Percentiles rank a stretch among this genome's conserved stretches.
Conservation (phyloP, 2,329 filamentous ascomycete genomes). For the Sclerotinia nivalis region DNA sequence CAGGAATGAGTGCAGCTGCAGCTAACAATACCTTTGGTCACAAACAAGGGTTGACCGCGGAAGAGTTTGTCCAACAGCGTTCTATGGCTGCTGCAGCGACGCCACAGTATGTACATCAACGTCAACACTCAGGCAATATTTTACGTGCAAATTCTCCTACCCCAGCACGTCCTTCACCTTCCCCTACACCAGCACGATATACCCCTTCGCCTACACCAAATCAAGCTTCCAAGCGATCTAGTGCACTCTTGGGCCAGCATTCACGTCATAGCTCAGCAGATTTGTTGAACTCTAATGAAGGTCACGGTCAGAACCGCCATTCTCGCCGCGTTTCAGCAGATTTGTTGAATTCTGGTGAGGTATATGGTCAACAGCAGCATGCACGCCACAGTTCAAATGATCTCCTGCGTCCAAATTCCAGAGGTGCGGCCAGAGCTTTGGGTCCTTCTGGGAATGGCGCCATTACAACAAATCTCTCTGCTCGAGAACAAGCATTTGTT, state of each 20-base stretch:
- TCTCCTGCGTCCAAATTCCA: slow-evolving; percentile 57
- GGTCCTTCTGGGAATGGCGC: slow-evolving; percentile 44
- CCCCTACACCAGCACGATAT: not conserved
- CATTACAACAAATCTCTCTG: slow-evolving; percentile 66
- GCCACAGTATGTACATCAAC: slow-evolving; percentile 60
- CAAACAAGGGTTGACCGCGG: slow-evolving; percentile 60
- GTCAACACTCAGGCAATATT: slow-evolving; percentile 55
- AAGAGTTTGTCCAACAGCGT: slow-evolving; percentile 82
- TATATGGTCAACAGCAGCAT: slow-evolving; percentile 40
- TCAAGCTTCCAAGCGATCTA: slow-evolving; percentile 49
- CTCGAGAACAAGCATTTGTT: slow-evolving; percentile 86
- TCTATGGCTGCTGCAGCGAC: slow-evolving; percentile 58
- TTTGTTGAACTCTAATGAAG: slow-evolving; percentile 6
- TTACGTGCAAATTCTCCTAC: slow-evolving; percentile 47
- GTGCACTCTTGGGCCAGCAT: slow-evolving; percentile 40
- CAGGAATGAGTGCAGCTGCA: slow-evolving; percentile 57
- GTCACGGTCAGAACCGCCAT: not conserved
- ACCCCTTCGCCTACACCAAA: slow-evolving; percentile 44
- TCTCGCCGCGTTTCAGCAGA: slow-evolving; percentile 7
- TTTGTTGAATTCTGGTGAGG: slow-evolving; percentile 43
- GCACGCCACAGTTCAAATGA: slow-evolving; percentile 53
- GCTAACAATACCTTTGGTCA: slow-evolving; percentile 49
- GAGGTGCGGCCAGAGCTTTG: slow-evolving; percentile 52
- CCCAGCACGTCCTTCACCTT: slow-evolving; percentile 44
- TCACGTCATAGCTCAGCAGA: slow-evolving; percentile 46